Percentiles rank a stretch among this genome's conserved stretches.
Evolutionary conservation across 768 basidiomycete genomes (phyloP).

Genomic region (Tricholoma furcatifolium): DNA sequence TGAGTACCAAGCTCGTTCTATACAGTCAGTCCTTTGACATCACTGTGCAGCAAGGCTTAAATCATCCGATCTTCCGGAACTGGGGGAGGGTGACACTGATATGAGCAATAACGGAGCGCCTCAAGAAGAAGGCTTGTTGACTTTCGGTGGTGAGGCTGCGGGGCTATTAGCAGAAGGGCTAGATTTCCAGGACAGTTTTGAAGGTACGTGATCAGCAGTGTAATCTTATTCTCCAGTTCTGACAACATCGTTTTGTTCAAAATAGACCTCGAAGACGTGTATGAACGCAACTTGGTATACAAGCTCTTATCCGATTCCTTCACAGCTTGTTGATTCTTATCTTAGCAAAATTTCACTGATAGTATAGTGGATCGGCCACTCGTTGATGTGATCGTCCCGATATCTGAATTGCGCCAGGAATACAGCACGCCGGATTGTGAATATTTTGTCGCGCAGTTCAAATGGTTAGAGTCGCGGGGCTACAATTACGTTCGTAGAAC

Average conservation of each 20-base stretch:
- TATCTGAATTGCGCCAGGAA: conserved; percentile 58
- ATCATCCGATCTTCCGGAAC: conserved; percentile 17
- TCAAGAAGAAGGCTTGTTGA: neutral
- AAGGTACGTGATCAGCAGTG: neutral
- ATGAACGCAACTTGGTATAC: conserved; percentile 26
- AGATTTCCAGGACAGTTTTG: neutral
- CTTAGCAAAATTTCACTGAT: conserved; percentile 29
- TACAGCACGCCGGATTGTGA: conserved; percentile 70
- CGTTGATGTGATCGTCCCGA: conserved; percentile 51
- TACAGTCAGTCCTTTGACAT: neutral
- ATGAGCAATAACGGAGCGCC: neutral
- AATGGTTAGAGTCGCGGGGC: conserved; percentile 61
- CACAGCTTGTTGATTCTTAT: neutral
- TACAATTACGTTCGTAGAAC: conserved; percentile 68
- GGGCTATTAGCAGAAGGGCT: neutral
- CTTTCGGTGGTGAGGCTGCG: neutral
- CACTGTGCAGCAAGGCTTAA: conserved; percentile 12
- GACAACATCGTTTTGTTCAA: neutral
- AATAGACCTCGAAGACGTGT: conserved; percentile 11
- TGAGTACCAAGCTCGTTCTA: conserved; percentile 2
- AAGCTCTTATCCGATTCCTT: neutral
- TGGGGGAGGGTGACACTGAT: conserved; percentile 5
- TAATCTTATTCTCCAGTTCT: neutral
- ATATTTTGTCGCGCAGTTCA: conserved; percentile 72
- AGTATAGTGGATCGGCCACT: conserved; percentile 45